These are phyloP conservation scores for Lycium ferocissimum DNA, from an alignment of 257 asterid species.

Conservation along the genomic window DNA sequence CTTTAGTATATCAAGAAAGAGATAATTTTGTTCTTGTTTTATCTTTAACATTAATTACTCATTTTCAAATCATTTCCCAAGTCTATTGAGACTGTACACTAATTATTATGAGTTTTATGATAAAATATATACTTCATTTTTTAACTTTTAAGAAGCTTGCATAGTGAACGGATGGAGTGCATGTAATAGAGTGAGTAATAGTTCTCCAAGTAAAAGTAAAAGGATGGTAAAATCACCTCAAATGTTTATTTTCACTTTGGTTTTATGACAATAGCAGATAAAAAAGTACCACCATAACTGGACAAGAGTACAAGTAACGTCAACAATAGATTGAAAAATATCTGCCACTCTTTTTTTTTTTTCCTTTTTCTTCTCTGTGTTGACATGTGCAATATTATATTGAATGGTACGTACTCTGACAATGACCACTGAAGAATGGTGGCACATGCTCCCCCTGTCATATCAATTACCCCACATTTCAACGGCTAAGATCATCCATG, in stretches of 20 bases:
- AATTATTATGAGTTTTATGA: too few relatives aligned
- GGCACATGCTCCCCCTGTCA: conserved; percentile 96
- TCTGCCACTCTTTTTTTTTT: background rate
- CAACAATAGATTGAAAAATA: background rate
- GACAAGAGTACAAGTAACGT: background rate
- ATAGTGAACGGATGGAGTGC: too few relatives aligned
- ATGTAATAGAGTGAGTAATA: too few relatives aligned
- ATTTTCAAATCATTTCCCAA: too few relatives aligned
- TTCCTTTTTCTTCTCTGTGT: background rate
- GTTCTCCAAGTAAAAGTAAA: too few relatives aligned
- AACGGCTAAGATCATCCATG: conserved; percentile 60
- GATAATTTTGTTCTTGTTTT: too few relatives aligned
- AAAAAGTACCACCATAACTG: background rate
- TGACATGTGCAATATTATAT: conserved; percentile 29
- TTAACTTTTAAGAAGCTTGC: too few relatives aligned
- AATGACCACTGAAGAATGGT: conserved; percentile 94
- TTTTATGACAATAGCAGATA: background rate
- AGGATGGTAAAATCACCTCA: too few relatives aligned
- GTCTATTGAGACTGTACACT: too few relatives aligned
- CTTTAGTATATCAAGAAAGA: too few relatives aligned
- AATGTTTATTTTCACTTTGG: background rate
- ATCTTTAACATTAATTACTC: too few relatives aligned
- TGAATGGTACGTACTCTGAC: conserved; percentile 87
- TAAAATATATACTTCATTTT: too few relatives aligned
- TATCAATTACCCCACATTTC: conserved; percentile 48